A percentile compares a stretch with the other conserved stretches of the same genome.
Conservation (phyloP, 2,329 filamentous ascomycete species). For the Sarocladium kiliense region DNA sequence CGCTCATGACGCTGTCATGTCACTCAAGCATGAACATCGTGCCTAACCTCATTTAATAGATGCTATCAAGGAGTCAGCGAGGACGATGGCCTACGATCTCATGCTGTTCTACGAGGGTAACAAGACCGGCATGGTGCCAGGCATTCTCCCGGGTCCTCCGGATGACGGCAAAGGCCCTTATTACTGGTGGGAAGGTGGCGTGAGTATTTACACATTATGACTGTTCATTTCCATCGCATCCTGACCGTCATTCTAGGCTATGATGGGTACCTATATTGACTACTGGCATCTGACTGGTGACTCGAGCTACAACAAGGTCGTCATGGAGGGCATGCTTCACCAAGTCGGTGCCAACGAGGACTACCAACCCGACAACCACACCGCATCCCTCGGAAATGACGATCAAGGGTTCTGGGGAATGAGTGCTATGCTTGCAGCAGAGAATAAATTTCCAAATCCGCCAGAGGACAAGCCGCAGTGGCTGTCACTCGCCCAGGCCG, state of each 20-base stretch:
- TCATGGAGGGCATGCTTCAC: conserved; percentile 47
- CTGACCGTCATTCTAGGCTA: conserved; percentile 24
- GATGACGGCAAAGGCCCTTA: conserved; percentile 19
- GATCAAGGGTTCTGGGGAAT: conserved; percentile 73
- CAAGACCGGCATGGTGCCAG: conserved; percentile 45
- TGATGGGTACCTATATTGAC: conserved; percentile 61
- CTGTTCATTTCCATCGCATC: neutral
- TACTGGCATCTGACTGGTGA: conserved; percentile 64
- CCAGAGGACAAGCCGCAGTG: conserved; percentile 56
- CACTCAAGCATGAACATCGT: neutral
- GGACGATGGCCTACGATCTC: conserved; percentile 43
- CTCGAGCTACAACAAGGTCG: conserved; percentile 50
- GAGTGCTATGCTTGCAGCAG: conserved; percentile 66
- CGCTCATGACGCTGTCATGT: neutral
- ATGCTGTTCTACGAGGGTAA: conserved; percentile 48
- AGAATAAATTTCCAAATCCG: conserved; percentile 64
- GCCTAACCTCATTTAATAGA: neutral
- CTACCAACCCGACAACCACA: conserved; percentile 56
- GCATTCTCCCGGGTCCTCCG: conserved; percentile 53
- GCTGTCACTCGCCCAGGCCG: conserved; percentile 66
- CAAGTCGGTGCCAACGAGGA: conserved; percentile 49
- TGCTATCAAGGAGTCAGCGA: conserved; percentile 27
- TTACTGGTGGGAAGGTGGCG: conserved; percentile 9
- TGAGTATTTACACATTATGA: neutral
- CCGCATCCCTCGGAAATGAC: conserved; percentile 53